Evolutionary conservation across 192 early-diverging fungal genomes (phyloP).

Genomic region (Podila epicladia): DNA sequence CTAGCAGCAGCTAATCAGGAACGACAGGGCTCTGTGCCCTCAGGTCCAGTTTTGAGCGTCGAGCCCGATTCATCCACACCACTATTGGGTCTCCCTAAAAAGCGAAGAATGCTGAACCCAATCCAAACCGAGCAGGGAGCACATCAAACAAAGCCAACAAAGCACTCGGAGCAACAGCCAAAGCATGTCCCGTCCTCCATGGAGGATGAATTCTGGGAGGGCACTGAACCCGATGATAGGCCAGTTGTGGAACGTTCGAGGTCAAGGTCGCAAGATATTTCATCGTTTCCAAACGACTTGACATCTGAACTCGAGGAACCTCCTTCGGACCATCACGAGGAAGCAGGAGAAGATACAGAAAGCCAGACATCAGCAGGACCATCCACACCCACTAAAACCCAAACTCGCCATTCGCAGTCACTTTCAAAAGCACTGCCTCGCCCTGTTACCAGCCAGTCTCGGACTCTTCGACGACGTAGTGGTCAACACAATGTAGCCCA

Average conservation of each 20-base stretch:
- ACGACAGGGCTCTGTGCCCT: neutral
- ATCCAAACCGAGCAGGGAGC: neutral
- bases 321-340: neutral
- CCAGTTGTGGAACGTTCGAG: neutral
- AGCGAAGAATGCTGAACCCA: neutral
- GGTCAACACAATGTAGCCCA: neutral
- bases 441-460: no score
- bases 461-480: no score
- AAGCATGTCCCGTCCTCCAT: constrained; percentile 18
- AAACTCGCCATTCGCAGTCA: no score
- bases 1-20: neutral
- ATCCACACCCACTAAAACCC: constrained; percentile 1
- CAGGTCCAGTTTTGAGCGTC: neutral
- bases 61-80: neutral
- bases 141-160: no score
- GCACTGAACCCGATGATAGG: neutral
- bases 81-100: neutral
- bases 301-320: constrained; percentile 6
- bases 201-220: constrained; percentile 28
- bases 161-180: neutral
- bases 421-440: no score
- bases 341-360: neutral
- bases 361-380: neutral
- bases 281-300: constrained; percentile 15
- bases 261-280: constrained; percentile 24